A percentile compares a stretch with the other conserved stretches of the same genome.
Conservation (phyloP, 164 flowering plant species). For the Nymphaea thermarum region DNA sequence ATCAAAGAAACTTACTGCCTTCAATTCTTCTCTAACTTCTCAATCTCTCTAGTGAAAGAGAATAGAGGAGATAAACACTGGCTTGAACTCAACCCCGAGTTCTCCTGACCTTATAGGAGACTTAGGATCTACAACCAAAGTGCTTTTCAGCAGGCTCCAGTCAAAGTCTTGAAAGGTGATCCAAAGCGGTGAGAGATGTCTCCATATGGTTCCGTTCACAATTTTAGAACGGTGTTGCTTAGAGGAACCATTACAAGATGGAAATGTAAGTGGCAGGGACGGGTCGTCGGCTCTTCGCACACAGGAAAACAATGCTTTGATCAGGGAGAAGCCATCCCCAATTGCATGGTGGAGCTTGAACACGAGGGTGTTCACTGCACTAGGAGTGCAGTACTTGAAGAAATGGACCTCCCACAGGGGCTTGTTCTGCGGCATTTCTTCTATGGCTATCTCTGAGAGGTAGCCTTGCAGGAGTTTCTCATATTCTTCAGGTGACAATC, state of each 20-base stretch:
- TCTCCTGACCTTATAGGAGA: constrained; percentile 34
- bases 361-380: constrained; percentile 28
- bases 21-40: constrained; percentile 33
- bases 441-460: constrained; percentile 26
- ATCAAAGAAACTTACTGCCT: constrained; percentile 26
- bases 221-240: background rate
- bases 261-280: constrained; percentile 40
- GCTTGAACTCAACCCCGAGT: constrained; percentile 24
- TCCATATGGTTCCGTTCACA: background rate
- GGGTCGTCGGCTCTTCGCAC: constrained; percentile 43
- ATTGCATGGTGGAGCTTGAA: constrained; percentile 61
- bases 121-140: constrained; percentile 26
- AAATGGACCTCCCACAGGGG: constrained; percentile 63
- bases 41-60: constrained; percentile 33
- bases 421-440: constrained; percentile 20
- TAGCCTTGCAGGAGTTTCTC: constrained; percentile 26
- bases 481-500: constrained; percentile 22
- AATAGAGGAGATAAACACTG: constrained; percentile 21
- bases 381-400: constrained; percentile 42
- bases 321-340: constrained; percentile 64
- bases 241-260: constrained; percentile 8
- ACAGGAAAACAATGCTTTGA: constrained; percentile 48
- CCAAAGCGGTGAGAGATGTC: constrained; percentile 8
- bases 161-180: constrained; percentile 27
- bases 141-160: constrained; percentile 33